Conservation (phyloP, 805 yeast genomes). For the baker's yeast (Saccharomyces cerevisiae) region DNA sequence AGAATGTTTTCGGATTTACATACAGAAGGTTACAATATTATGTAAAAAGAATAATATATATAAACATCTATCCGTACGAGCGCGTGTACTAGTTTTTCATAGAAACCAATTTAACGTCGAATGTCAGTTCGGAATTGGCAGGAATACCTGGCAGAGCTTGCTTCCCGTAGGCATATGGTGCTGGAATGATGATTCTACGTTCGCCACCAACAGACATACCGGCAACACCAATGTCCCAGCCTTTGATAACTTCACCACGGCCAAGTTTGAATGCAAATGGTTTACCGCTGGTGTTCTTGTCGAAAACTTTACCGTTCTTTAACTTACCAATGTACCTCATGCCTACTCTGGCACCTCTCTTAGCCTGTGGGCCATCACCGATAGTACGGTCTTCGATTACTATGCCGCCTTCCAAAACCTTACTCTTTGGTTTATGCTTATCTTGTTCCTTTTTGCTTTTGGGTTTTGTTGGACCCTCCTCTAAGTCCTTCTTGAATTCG, state of each 20-base stretch:
- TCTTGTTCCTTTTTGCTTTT: conserved; percentile 65
- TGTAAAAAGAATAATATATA: neutral
- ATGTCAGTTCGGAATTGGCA: conserved; percentile 91
- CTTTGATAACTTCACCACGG: conserved; percentile 96
- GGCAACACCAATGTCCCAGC: conserved; percentile 97
- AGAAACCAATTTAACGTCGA: conserved; percentile 88
- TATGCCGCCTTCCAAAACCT: conserved; percentile 88
- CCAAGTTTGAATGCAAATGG: conserved; percentile 90
- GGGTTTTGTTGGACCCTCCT: conserved; percentile 82
- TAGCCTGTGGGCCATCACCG: conserved; percentile 85
- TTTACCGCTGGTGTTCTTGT: conserved; percentile 94
- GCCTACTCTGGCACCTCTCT: conserved; percentile 84
- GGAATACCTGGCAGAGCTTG: conserved; percentile 95
- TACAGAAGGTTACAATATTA: neutral
- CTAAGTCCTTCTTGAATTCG: conserved; percentile 82
- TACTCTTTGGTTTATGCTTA: conserved; percentile 44
- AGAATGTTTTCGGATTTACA: neutral
- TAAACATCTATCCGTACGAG: neutral
- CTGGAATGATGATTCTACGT: conserved; percentile 93
- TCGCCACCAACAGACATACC: conserved; percentile 99
- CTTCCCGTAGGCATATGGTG: conserved; percentile 94
- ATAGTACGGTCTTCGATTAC: conserved; percentile 82
- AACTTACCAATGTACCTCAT: conserved; percentile 97
- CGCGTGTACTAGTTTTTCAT: conserved; percentile 40
- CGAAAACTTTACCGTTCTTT: conserved; percentile 92